Evolutionary conservation across 2,329 filamentous ascomycete genomes (phyloP).

Genomic region (Fusarium sp.): DNA sequence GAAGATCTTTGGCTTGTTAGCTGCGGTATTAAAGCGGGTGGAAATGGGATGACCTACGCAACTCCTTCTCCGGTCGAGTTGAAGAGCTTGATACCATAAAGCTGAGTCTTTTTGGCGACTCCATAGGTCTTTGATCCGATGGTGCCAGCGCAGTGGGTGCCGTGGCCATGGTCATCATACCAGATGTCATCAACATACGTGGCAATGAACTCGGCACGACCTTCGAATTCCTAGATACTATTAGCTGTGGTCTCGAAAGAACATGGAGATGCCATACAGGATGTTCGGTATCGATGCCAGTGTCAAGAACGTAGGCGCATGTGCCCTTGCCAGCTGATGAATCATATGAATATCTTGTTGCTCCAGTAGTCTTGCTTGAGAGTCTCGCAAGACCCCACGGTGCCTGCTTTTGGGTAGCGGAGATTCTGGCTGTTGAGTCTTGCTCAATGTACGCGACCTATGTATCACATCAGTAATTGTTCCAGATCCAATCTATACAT

Average conservation of each 20-base stretch:
- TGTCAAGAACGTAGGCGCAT: slow-evolving; percentile 23
- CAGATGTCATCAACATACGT: slow-evolving; percentile 9
- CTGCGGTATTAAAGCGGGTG: rapidly evolving
- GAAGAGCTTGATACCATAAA: slow-evolving; percentile 17
- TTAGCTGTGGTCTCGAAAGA: rapidly evolving
- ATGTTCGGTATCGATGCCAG: background rate
- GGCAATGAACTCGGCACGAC: slow-evolving; percentile 11
- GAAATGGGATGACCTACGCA: background rate
- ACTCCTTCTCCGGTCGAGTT: background rate
- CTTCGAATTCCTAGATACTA: background rate
- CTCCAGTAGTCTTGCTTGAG: slow-evolving; percentile 3
- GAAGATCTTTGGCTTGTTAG: background rate
- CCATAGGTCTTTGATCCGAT: slow-evolving; percentile 11
- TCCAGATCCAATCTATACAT: rapidly evolving
- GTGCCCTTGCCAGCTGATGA: background rate
- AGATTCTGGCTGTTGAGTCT: slow-evolving; percentile 12
- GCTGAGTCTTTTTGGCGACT: background rate
- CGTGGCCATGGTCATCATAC: background rate
- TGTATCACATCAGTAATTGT: background rate
- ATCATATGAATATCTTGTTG: slow-evolving; percentile 2
- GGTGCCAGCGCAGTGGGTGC: slow-evolving; percentile 4
- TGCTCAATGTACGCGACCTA: slow-evolving; percentile 17
- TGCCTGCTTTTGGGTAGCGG: background rate
- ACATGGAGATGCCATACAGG: background rate
- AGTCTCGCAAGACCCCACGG: slow-evolving; percentile 13